Conservation (phyloP, 1,284 basidiomycete genomes). For the Takashimella tepidaria region DNA sequence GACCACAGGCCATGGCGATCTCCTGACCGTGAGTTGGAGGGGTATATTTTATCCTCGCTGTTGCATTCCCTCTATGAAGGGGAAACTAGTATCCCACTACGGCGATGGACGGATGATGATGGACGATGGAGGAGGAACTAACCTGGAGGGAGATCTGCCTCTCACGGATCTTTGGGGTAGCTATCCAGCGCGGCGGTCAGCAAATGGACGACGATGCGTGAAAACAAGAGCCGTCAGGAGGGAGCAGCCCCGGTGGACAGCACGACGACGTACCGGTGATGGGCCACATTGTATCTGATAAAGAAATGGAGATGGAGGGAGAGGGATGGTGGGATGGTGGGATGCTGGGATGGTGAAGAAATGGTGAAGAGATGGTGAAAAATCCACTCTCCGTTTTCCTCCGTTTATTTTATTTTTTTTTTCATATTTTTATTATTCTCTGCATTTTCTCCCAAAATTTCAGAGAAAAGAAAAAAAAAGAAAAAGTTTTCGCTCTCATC, state of each 20-base stretch:
- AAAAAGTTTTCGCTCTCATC: neutral
- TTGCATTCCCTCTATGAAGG: too few relatives aligned
- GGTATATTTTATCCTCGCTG: too few relatives aligned
- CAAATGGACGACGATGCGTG: too few relatives aligned
- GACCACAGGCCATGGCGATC: too few relatives aligned
- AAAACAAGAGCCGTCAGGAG: conserved; percentile 11
- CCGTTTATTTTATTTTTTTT: conserved; percentile 1
- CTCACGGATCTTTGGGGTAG: conserved; percentile 35
- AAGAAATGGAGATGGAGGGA: neutral
- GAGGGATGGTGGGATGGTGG: conserved; percentile 15
- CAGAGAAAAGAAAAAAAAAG: neutral
- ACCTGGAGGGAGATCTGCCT: conserved; percentile 46
- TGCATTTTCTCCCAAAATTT: conserved; percentile 18
- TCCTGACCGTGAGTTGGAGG: too few relatives aligned
- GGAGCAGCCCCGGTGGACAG: neutral
- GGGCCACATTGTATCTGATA: conserved; percentile 27
- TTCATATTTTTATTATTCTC: conserved; percentile 6
- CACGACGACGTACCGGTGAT: conserved; percentile 31
- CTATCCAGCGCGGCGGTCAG: conserved; percentile 19
- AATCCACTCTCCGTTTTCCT: neutral
- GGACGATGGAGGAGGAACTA: too few relatives aligned
- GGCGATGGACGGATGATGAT: too few relatives aligned
- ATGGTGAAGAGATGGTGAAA: neutral
- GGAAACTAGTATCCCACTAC: too few relatives aligned
- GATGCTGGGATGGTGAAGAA: neutral